Evolutionary conservation across 2,329 filamentous ascomycete species (phyloP), one percentile per base, ranked within the genome.

Genomic region (Fusarium transvaalense): DNA sequence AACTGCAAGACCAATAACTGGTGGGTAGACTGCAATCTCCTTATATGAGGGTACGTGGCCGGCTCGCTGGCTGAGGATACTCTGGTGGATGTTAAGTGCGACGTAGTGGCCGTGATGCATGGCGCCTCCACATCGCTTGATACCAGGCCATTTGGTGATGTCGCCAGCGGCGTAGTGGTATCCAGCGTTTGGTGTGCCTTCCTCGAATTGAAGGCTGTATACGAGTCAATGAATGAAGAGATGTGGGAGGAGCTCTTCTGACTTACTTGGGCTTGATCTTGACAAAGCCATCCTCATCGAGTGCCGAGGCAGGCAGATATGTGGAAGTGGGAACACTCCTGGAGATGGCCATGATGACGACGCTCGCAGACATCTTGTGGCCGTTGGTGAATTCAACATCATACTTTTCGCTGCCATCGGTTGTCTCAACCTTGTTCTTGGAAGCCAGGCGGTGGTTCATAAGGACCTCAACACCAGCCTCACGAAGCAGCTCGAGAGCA

Each of bases 111-210:
- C 92, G 82, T 90, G 89, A 74, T 91, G 87, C 85, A 94, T 92
- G 34, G 92, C 92, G 17, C 84, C 87, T 25, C 92, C 92, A 72
- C 90, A 92, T 43, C 92, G 89, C 82, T 93, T 94, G 80, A 95
- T 93, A 42, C 91, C 92, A 0, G 89, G 86, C 92, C 92, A 94
- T 47, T 82, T 81, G 32, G 85, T 86, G 17, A 92, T 81, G 75
- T 95, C 92, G 17, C 92, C 92, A 25, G 88, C 83, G 14, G 89
- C 91, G 72, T 90, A 91, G 76, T 94, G 92, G 29, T 79, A 78
- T 1, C 81, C 79, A 14, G 86, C 78, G 66, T 92, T 90, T 6
- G 88, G 83, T 0, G 87, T 81, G 0, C 79, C 79, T 3, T 79
- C 71, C 2, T 83, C 77, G 76, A 92, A 89, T 69, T 83, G 81